Conservation (phyloP, 2,329 filamentous ascomycete species). For the Eurotiales sp. region DNA sequence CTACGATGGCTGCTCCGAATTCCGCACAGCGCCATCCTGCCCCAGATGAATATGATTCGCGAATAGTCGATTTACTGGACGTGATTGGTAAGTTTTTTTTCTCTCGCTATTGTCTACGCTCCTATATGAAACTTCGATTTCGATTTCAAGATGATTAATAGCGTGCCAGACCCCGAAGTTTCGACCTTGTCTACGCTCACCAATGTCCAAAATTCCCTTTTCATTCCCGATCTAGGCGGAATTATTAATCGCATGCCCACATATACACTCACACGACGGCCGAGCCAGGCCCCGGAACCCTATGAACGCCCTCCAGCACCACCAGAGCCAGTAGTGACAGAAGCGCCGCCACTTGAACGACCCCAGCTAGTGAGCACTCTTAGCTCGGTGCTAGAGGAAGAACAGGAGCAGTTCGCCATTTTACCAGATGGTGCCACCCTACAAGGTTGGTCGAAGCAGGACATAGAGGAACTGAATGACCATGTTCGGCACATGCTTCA, state of each 20-base stretch:
- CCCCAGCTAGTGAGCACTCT: conserved; percentile 54
- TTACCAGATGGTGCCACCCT: conserved; percentile 70
- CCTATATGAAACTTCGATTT: too few species aligned
- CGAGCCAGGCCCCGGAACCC: conserved; percentile 32
- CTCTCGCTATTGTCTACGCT: too few species aligned
- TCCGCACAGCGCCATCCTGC: conserved; percentile 16
- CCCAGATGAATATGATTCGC: conserved; percentile 53
- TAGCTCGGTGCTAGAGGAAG: conserved; percentile 63
- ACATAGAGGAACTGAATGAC: conserved; percentile 75
- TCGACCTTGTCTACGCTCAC: conserved; percentile 78
- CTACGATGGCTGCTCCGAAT: conserved; percentile 24
- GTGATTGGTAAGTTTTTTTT: conserved; percentile 56
- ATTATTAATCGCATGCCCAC: conserved; percentile 74
- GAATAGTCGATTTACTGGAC: conserved; percentile 65
- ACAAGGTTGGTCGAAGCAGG: conserved; percentile 69
- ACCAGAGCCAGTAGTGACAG: conserved; percentile 17
- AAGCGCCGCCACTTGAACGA: conserved; percentile 18
- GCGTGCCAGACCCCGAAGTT: conserved; percentile 66
- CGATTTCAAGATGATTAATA: neutral
- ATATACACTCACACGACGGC: conserved; percentile 63
- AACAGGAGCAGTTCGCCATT: conserved; percentile 72
- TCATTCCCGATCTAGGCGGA: conserved; percentile 74
- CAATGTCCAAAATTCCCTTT: conserved; percentile 86
- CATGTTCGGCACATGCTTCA: conserved; percentile 85
- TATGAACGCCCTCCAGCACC: neutral